Base-by-base conservation (phyloP, 1,139 yeast species). In the Lodderomyces margitis region DNA sequence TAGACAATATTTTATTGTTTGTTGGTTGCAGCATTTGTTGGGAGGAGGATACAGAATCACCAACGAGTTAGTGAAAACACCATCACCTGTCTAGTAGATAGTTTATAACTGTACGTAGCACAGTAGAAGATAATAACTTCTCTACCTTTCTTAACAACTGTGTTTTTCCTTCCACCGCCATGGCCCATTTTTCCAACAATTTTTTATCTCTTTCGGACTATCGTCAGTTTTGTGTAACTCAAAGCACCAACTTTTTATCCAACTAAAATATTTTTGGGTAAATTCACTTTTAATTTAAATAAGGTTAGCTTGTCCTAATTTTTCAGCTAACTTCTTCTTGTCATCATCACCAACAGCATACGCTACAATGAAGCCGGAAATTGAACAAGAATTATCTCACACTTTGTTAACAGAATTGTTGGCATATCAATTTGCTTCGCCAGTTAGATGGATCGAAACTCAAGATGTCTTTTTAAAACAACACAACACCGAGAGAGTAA, bases 401-500 rank as follows among this genome's bases (percentile, higher is more conserved):
- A 84, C 89, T 50, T 78, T 92, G 55, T 78, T 92, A 64, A 89
- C 97, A 20, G 98, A 92, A 78, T 81, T 92, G 57, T 78, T 92
- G 70, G 98, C 98, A 39, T 92, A 91, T 71, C 99, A 92, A 69
- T 92, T 92, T 62, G 98, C 99, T 37, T 91, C 98, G 49, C 98
- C 99, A 38, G 99, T 92, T 52, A 83, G 98, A 78, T 92, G 99
- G 98, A 94, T 92, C 65, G 98, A 92, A 67, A 92, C 98, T 48
- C 98, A 92, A 70, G 98, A 92, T 75, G 98, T 91, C 46, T 87
- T 92, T 64, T 81, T 92, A 63, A 86, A 87, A 64, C 94, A 89
- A 55, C 87, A 81, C 78, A 89, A 91, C 68, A 87, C 98, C 49
- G 98, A 92, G 72, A 80, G 98, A 60, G 91, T 92, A 49, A 96